Evolutionary conservation across 2,329 filamentous ascomycete genomes (phyloP).

Genomic region (Dactylellina parvicollis): DNA sequence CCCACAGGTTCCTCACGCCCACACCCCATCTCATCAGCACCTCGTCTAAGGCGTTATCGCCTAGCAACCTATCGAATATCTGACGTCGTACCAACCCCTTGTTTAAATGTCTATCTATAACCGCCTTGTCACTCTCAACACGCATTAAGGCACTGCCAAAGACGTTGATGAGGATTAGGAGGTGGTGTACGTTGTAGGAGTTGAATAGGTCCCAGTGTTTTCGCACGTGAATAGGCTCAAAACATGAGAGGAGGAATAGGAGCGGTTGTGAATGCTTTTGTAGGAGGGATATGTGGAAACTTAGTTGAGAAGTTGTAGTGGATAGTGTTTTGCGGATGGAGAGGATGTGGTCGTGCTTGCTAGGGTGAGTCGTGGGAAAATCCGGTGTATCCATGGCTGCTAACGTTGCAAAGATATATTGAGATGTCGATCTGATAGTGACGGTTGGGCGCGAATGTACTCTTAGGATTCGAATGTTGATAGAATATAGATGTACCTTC

Average conservation of each 20-base stretch:
- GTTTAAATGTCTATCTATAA: not conserved
- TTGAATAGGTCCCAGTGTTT: constrained; percentile 28
- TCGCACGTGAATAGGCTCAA: not conserved
- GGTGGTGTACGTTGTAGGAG: constrained; percentile 15
- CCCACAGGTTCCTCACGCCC: not conserved
- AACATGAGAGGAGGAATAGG: constrained; percentile 34
- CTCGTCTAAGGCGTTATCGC: constrained; percentile 1
- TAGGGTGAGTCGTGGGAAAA: not conserved
- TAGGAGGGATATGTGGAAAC: constrained; percentile 26
- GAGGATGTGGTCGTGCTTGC: not conserved
- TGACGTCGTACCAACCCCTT: not conserved
- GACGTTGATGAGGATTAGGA: constrained; percentile 18
- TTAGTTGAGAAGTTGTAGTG: constrained; percentile 22
- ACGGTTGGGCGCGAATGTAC: no score
- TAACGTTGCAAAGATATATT: not conserved
- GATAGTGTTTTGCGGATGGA: not conserved
- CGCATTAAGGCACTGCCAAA: constrained; percentile 2
- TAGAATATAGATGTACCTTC: no score
- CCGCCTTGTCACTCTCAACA: constrained; percentile 9
- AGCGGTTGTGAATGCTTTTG: constrained; percentile 32
- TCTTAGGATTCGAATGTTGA: no score
- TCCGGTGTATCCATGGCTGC: no score
- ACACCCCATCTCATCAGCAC: constrained; percentile 25
- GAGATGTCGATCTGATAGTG: not conserved
- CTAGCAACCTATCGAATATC: not conserved